A percentile compares a stretch with the other conserved stretches of the same genome.
Evolutionary conservation across 2,329 filamentous ascomycete species (phyloP).

Genomic region (Fusarium sp.): DNA sequence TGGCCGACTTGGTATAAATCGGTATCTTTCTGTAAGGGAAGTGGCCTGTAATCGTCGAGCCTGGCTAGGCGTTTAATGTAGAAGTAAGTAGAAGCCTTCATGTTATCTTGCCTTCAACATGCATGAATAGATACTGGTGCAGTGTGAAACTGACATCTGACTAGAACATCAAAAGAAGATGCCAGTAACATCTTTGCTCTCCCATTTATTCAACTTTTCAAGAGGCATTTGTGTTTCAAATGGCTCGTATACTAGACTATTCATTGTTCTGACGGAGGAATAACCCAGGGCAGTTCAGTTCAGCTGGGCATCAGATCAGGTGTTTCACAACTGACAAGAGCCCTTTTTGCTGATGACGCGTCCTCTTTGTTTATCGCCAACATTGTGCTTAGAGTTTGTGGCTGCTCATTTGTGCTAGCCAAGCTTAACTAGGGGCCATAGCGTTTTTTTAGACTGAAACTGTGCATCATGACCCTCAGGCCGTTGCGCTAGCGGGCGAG

Average conservation of each 20-base stretch:
- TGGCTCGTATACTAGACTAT: neutral
- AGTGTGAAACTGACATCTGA: neutral
- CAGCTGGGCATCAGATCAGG: neutral
- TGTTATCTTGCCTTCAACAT: neutral
- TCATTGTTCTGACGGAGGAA: neutral
- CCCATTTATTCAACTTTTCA: neutral
- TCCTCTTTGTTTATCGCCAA: neutral
- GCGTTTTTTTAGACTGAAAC: neutral
- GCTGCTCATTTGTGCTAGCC: neutral
- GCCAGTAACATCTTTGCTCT: neutral
- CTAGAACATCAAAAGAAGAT: neutral
- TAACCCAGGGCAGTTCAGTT: neutral
- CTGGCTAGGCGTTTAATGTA: neutral
- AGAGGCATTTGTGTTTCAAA: neutral
- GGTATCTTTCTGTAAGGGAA: neutral
- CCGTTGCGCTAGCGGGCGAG: neutral
- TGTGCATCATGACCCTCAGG: neutral
- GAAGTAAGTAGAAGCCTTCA: neutral
- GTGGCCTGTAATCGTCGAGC: neutral
- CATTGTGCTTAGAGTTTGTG: neutral
- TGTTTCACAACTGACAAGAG: neutral
- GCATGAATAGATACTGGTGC: neutral
- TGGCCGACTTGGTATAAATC: neutral
- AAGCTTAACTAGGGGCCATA: neutral
- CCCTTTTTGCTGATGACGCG: neutral